These are phyloP conservation scores for Populus hybrid DNA, from an alignment of 441 rosid species.

Conservation along the genomic window DNA sequence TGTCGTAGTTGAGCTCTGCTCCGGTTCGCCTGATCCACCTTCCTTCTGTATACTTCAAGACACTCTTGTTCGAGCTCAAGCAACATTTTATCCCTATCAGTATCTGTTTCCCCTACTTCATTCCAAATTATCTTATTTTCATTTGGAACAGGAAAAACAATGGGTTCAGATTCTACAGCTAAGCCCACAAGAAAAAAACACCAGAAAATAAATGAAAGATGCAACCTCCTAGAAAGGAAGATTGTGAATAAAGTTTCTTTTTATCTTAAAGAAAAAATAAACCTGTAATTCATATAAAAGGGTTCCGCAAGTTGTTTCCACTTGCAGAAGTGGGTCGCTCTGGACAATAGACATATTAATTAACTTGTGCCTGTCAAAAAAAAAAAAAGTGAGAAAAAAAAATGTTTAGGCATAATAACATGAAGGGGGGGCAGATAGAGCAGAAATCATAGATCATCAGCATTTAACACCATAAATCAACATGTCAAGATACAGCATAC, in stretches of 20 bases:
- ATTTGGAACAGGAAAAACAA: neutral
- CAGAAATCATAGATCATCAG: neutral
- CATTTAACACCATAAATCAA: neutral
- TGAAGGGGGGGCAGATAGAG: neutral
- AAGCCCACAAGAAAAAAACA: neutral
- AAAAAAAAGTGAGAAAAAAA: neutral
- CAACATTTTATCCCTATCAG: slow-evolving; percentile 79
- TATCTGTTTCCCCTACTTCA: slow-evolving; percentile 91
- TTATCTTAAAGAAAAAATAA: neutral
- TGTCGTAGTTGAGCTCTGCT: slow-evolving; percentile 82
- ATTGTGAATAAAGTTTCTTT: neutral
- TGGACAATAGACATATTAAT: slow-evolving; percentile 42
- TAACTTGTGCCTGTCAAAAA: slow-evolving; percentile 20
- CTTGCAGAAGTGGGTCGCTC: slow-evolving; percentile 55
- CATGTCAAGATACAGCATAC: neutral
- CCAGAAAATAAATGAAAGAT: neutral
- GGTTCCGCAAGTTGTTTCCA: slow-evolving; percentile 73
- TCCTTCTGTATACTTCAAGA: slow-evolving; percentile 86
- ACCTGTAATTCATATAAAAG: slow-evolving; percentile 51
- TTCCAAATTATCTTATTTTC: slow-evolving; percentile 80
- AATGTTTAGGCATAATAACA: neutral
- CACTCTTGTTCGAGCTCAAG: slow-evolving; percentile 95
- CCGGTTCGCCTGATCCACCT: slow-evolving; percentile 83
- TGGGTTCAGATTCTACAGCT: neutral
- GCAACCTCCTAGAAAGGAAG: neutral